Conservation (phyloP, 345 rosid species). For the Eucalyptus marginata region DNA sequence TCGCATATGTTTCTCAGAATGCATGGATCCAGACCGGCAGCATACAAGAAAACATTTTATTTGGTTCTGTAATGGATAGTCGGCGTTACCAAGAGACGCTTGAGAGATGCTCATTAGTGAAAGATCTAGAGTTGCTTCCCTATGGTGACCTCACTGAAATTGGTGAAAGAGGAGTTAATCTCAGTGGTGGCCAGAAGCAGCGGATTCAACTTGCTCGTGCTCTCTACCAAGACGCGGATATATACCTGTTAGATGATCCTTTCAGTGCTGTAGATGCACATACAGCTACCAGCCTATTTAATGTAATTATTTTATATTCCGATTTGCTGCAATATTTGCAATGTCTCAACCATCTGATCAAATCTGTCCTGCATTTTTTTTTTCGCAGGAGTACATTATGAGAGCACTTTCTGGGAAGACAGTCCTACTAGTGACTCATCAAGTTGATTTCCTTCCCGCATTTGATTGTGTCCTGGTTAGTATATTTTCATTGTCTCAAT, state of each 20-base stretch:
- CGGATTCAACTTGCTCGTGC: constrained; percentile 97
- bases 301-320: constrained; percentile 22
- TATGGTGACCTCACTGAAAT: constrained; percentile 91
- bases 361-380: constrained; percentile 3
- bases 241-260: constrained; percentile 89
- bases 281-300: constrained; percentile 81
- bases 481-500: background rate
- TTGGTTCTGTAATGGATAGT: constrained; percentile 64
- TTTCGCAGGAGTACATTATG: constrained; percentile 67
- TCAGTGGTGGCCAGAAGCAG: constrained; percentile 98
- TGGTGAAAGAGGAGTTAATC: constrained; percentile 96
- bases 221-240: constrained; percentile 85
- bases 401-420: constrained; percentile 68
- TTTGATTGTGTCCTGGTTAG: constrained; percentile 82
- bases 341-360: background rate
- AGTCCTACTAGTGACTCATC: constrained; percentile 84
- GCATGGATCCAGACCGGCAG: constrained; percentile 98
- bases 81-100: constrained; percentile 65
- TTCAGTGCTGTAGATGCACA: constrained; percentile 97
- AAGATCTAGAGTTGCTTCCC: constrained; percentile 88
- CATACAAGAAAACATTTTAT: constrained; percentile 71
- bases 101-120: constrained; percentile 64
- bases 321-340: background rate
- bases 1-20: constrained; percentile 86
- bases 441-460: constrained; percentile 95